Evolutionary conservation across 441 rosid genomes (phyloP), one percentile per base, ranked within the genome.

Genomic region (Flueggea neowawraea): DNA sequence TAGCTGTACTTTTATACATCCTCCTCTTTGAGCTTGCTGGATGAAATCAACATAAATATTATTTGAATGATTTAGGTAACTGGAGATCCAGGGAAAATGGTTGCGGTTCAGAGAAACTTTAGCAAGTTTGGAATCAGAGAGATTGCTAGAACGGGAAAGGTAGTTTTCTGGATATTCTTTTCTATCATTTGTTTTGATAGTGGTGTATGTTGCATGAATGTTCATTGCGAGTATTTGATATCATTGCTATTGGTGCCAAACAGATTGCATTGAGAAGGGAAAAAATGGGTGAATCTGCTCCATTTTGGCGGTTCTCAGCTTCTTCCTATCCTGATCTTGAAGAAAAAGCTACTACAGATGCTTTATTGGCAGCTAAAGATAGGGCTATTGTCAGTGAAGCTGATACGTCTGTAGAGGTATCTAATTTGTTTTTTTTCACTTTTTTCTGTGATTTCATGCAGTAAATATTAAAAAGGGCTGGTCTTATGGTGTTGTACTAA

Each of bases 131-230:
- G 97, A 57, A 85, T 94, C 69, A 82, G 50, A 78, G 98, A 90
- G 87, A 87, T 94, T 54, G 96, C 96, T 0, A 83, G 97, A 80
- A 94, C 97, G 16, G 97, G 99, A 76, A 94, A 91, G 99, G 97
- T 93, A 65, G 65, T 57, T 6, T 62, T 56, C 45, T 41, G 44
- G 32, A 16, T 33, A 49, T 61, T 67, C 57, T 54, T 47, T 68
- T 59, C 52, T 33, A 55, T 49, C 61, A n/a, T 56, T 28, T 62
- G 41, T 54, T 60, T 47, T 65, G 31, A n/a, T n/a, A n/a, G 63
- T 50, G 47, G 2, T 60, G 13, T 43, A 28, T 41, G 17, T 31
- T 53, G 10, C 22, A 16, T 58, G 49, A 14, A 12, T 52, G 47
- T 13, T 8, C 31, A 14, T 4, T 47, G 63, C 31, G 63, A 61